Conservation (phyloP, 2,329 filamentous ascomycete species). For the Paradendryphiella salina region DNA sequence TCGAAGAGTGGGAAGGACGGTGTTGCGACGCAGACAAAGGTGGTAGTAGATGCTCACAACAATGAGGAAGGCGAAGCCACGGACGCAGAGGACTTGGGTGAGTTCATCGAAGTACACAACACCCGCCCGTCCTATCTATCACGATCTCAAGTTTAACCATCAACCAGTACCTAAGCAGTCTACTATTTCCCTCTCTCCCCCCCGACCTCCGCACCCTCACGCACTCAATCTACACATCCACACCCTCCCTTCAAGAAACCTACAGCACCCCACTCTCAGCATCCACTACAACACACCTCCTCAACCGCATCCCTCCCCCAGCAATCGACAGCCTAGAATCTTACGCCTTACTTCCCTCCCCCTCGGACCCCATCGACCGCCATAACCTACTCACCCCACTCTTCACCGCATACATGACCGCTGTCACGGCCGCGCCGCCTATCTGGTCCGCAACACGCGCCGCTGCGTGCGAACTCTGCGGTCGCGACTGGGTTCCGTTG, state of each 20-base stretch:
- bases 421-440: constrained; percentile 64
- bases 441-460: constrained; percentile 62
- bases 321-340: constrained; percentile 68
- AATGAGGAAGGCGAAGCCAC: constrained; percentile 17
- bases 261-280: constrained; percentile 63
- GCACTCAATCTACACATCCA: constrained; percentile 60
- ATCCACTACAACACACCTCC: constrained; percentile 54
- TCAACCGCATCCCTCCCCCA: constrained; percentile 59
- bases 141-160: constrained; percentile 1
- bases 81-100: constrained; percentile 70
- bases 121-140: background rate
- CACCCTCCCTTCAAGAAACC: constrained; percentile 54
- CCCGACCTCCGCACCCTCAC: constrained; percentile 62
- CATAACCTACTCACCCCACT: constrained; percentile 64
- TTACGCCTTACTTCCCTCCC: constrained; percentile 64
- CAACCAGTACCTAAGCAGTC: constrained; percentile 66
- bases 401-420: constrained; percentile 64
- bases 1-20: constrained; percentile 38
- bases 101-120: constrained; percentile 69
- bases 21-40: constrained; percentile 10
- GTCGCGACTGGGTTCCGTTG: constrained; percentile 71
- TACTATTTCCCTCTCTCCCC: constrained; percentile 70
- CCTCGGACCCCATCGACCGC: constrained; percentile 45
- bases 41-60: constrained; percentile 19
- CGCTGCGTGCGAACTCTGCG: constrained; percentile 72